These are phyloP conservation scores for Thalassiosira sp. DNA, from an alignment of 352 stramenopile species.

Conservation along the genomic window DNA sequence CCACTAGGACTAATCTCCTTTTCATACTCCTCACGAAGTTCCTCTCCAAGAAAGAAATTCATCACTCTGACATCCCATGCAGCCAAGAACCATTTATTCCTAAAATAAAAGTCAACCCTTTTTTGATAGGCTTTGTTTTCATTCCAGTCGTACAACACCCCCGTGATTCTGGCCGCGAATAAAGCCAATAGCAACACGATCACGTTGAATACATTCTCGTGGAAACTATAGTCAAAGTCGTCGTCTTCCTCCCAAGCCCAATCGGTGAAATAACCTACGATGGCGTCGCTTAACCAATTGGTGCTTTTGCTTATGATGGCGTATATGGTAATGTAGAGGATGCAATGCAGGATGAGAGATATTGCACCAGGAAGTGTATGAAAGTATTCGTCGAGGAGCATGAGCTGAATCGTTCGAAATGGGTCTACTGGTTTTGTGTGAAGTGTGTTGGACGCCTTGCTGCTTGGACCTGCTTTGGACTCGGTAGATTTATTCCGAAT, in stretches of 20 bases:
- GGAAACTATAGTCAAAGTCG: neutral
- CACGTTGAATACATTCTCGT: slow-evolving; percentile 13
- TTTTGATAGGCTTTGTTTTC: slow-evolving; percentile 12
- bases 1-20: neutral
- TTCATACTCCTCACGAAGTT: slow-evolving; percentile 15
- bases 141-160: slow-evolving; percentile 26
- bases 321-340: slow-evolving; percentile 23
- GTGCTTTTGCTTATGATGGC: neutral
- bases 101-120: slow-evolving; percentile 4
- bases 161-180: slow-evolving; percentile 7
- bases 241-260: slow-evolving; percentile 4
- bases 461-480: too few relatives aligned
- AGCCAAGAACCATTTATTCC: slow-evolving; percentile 22
- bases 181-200: slow-evolving; percentile 5
- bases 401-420: neutral
- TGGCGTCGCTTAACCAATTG: slow-evolving; percentile 1
- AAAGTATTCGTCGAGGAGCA: slow-evolving; percentile 17
- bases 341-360: slow-evolving; percentile 28
- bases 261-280: neutral
- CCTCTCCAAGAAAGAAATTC: slow-evolving; percentile 27
- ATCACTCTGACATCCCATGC: slow-evolving; percentile 9
- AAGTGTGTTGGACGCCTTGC: too few relatives aligned
- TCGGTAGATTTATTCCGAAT: too few relatives aligned
- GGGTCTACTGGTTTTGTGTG: neutral
- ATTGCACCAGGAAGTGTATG: slow-evolving; percentile 23